These are phyloP conservation scores for Epichloe bromicola DNA, from an alignment of 2,329 filamentous ascomycete genomes.

Conservation along the genomic window DNA sequence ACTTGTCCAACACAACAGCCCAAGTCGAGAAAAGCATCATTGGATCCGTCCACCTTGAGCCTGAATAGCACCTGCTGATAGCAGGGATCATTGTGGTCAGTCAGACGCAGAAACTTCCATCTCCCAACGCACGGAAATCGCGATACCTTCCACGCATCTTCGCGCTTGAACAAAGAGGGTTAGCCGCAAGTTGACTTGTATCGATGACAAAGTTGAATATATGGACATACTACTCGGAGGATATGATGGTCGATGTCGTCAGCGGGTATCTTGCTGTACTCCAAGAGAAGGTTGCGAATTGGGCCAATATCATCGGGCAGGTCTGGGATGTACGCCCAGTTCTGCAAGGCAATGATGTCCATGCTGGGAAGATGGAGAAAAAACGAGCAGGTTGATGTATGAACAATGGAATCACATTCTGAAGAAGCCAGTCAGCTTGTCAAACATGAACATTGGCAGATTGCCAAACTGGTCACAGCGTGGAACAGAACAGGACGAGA, in stretches of 20 bases:
- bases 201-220: neutral
- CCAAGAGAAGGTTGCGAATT: conserved; percentile 22
- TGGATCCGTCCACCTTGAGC: conserved; percentile 24
- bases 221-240: conserved; percentile 16
- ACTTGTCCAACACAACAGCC: conserved; percentile 39
- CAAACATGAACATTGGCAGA: neutral
- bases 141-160: conserved; percentile 31
- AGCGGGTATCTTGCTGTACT: conserved; percentile 25
- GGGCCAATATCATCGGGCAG: conserved; percentile 24
- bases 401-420: neutral
- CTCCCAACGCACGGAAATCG: conserved; percentile 34
- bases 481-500: neutral
- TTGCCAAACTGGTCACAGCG: neutral
- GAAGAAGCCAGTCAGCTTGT: neutral
- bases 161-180: conserved; percentile 21
- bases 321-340: conserved; percentile 24
- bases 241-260: conserved; percentile 23
- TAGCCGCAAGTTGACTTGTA: neutral
- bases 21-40: conserved; percentile 32
- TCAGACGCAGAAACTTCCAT: conserved; percentile 35
- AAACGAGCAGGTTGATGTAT: neutral
- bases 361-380: conserved; percentile 9
- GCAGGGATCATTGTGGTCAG: conserved; percentile 25
- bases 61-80: conserved; percentile 30
- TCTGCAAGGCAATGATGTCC: conserved; percentile 22